Percentiles rank a stretch among this genome's conserved stretches.
phyloP scores from a whole-genome alignment of 73 alveolate species.

The Paraurostyla sp. region DNA sequence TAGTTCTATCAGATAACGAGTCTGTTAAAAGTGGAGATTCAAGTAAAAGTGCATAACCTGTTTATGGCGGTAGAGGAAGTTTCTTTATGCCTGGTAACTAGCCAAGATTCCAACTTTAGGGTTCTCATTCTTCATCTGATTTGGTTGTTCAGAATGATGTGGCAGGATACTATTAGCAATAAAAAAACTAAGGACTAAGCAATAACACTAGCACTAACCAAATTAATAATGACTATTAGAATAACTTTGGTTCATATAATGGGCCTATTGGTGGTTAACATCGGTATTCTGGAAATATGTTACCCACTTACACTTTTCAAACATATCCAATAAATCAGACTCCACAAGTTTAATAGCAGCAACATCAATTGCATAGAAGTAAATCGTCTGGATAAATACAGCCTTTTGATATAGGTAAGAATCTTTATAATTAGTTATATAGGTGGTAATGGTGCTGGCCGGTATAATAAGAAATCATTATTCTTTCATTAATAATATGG shows the following conservation, averaged over 20 bases:
- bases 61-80: background rate
- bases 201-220: background rate
- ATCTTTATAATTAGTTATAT: background rate
- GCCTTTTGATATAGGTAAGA: background rate
- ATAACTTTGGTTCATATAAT: no score
- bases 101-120: background rate
- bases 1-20: slow-evolving; percentile 12
- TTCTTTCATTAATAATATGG: slow-evolving; percentile 3
- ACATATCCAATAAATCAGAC: no score
- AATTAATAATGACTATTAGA: no score
- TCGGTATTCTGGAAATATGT: no score
- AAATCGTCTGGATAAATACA: no score
- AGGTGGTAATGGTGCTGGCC: background rate
- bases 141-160: background rate
- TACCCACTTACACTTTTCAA: no score
- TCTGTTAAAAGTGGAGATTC: background rate
- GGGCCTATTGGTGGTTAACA: no score
- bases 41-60: slow-evolving; percentile 16
- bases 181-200: background rate
- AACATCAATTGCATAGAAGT: no score
- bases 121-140: slow-evolving; percentile 22
- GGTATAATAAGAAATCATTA: slow-evolving; percentile 13
- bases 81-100: slow-evolving; percentile 1
- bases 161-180: background rate
- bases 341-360: no score